phyloP scores from a whole-genome alignment of 164 flowering plant species.

The Chimonanthus salicifolius region DNA sequence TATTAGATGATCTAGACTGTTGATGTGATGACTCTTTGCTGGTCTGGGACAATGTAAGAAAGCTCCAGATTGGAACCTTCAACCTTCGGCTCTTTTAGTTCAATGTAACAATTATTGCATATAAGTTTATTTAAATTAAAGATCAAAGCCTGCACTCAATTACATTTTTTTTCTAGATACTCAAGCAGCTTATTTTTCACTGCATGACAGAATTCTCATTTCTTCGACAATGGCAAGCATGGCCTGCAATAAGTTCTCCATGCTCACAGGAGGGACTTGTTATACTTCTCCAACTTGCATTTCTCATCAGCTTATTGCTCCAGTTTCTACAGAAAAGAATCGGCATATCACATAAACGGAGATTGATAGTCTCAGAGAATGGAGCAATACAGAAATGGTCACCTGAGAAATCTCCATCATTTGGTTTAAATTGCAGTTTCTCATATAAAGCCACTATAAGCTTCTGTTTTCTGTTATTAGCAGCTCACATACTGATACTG shows the following conservation, averaged over 20 bases:
- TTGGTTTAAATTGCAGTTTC: slow-evolving; percentile 20
- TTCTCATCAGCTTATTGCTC: slow-evolving; percentile 36
- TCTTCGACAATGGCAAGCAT: slow-evolving; percentile 18
- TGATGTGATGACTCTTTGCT: too few relatives aligned
- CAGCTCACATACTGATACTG: slow-evolving; percentile 32
- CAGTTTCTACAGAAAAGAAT: slow-evolving; percentile 22
- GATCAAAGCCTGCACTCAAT: background rate
- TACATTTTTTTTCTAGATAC: background rate
- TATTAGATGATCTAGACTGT: too few relatives aligned
- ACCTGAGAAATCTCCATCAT: background rate
- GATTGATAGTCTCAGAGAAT: slow-evolving; percentile 22
- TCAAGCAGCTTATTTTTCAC: background rate
- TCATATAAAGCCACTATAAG: slow-evolving; percentile 37
- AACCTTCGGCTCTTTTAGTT: background rate
- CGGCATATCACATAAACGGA: slow-evolving; percentile 15
- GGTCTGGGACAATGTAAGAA: too few relatives aligned
- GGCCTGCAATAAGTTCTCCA: slow-evolving; percentile 28
- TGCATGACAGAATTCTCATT: slow-evolving; percentile 25
- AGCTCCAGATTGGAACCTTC: background rate
- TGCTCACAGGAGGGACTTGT: slow-evolving; percentile 53
- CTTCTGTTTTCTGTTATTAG: slow-evolving; percentile 37
- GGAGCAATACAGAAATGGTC: slow-evolving; percentile 14
- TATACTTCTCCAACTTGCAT: slow-evolving; percentile 43
- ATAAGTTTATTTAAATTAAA: too few relatives aligned
- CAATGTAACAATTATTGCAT: too few relatives aligned